A percentile compares a stretch with the other conserved stretches of the same genome.
These are phyloP conservation scores for Litsea cubeba DNA, from an alignment of 164 flowering plant species.

Conservation along the genomic window DNA sequence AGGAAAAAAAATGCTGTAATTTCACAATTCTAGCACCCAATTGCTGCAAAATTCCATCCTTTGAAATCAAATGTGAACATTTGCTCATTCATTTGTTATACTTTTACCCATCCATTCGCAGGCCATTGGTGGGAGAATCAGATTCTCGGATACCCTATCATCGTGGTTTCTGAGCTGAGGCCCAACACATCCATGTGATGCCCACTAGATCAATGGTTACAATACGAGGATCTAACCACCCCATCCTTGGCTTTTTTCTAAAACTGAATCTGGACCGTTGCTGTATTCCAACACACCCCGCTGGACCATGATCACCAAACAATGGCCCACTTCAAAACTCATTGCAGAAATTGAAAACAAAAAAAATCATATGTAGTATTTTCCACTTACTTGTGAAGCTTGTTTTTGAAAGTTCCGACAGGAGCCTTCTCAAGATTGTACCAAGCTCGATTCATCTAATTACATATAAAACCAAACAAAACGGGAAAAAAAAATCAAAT, in stretches of 20 bases:
- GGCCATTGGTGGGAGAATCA: neutral
- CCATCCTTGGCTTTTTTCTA: too few relatives aligned
- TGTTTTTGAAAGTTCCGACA: slow-evolving; percentile 63
- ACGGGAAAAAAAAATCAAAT: neutral
- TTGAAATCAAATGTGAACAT: neutral
- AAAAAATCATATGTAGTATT: too few relatives aligned
- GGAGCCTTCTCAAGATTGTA: slow-evolving; percentile 70
- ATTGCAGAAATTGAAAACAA: too few relatives aligned
- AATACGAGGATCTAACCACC: neutral
- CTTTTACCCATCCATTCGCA: neutral
- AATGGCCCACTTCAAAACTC: too few relatives aligned
- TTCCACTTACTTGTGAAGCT: slow-evolving; percentile 56
- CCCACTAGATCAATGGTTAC: neutral
- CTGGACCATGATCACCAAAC: too few relatives aligned
- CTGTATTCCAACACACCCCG: too few relatives aligned
- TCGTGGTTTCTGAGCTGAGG: neutral
- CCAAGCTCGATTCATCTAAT: slow-evolving; percentile 88
- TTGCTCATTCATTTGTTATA: neutral
- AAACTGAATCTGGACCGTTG: too few relatives aligned
- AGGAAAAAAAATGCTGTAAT: neutral
- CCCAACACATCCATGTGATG: neutral
- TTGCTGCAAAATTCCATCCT: neutral
- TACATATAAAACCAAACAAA: neutral
- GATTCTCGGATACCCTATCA: neutral
- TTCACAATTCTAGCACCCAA: neutral